A percentile compares a stretch with the other conserved stretches of the same genome.
phyloP scores from a whole-genome alignment of 108 stramenopile genomes.

The Poteriospumella lacustris region DNA sequence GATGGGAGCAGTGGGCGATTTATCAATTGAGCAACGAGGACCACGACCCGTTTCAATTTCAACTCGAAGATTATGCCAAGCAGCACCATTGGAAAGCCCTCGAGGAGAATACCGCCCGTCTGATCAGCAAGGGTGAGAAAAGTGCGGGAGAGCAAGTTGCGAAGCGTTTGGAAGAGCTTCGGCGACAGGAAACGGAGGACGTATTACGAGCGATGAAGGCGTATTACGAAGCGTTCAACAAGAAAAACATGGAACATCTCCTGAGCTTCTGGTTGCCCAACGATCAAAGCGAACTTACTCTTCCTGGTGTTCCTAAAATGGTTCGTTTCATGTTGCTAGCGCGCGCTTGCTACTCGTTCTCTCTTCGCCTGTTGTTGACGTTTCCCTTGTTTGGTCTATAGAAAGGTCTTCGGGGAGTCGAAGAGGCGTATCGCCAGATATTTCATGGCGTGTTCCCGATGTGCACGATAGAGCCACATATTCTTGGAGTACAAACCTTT shows the following conservation, averaged over 20 bases:
- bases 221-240: background rate
- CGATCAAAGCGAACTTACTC: background rate
- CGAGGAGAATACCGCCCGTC: background rate
- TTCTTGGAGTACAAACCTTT: background rate
- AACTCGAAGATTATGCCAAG: background rate
- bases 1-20: conserved; percentile 8
- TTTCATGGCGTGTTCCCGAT: background rate
- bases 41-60: background rate
- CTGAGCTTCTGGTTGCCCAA: background rate
- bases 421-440: background rate
- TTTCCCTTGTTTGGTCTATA: background rate
- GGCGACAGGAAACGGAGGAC: too few species aligned
- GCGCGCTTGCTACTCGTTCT: background rate
- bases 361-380: background rate
- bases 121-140: background rate
- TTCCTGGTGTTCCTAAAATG: background rate
- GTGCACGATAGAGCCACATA: background rate
- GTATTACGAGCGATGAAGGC: background rate
- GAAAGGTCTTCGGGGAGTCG: background rate
- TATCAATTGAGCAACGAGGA: background rate
- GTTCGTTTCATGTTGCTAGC: background rate
- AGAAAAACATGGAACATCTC: background rate
- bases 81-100: too few species aligned
- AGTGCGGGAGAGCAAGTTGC: background rate
- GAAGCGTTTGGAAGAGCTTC: background rate